Base-by-base conservation (phyloP, 495 filamentous ascomycete genomes). In the Filosporella fistucella region DNA sequence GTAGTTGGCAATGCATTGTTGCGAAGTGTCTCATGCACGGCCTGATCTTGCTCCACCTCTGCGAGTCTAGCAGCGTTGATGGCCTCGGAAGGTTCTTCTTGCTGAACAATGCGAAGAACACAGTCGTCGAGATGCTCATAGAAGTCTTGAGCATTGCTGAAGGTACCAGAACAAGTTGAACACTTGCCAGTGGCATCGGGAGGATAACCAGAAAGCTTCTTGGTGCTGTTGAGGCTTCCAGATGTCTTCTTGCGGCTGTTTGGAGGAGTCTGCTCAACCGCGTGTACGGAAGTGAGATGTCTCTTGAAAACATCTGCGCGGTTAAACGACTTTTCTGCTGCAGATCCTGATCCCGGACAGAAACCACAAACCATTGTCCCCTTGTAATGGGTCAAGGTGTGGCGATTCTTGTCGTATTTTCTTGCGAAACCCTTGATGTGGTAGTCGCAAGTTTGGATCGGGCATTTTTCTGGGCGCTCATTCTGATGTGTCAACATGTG, bases 41-140 rank as follows among this genome's bases (percentile, higher is more conserved):
- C 81, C 42, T 83, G 77, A 60, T 98, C 91, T 29, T 88, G 72
- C 35, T 87, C 86, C 11, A 96, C 84, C 56, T 90, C 89, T 42
- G 74, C 80, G 22, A 99, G 76, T 14, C 85, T 78, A 62, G 83
- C 73, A 52, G 96, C 88, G 68, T 97, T 99, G 76, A 95, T 93
- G 29, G 86, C 88, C 69, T 96, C 94, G 45, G 87, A 87, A 5
- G 94, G 94, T 61, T 97, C 93, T 62, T 94, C 88, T 67, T 96
- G 90, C 63, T 97, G 94, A 29, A 99, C 94, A 45, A 96, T 91
- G 57, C 90, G 88, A 46, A 97, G 77, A 46, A 99, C 94, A 65
- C 93, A 99, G 74, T 99, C 93, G 63, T 99, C 93, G 56, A 99
- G 68, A 78, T 99, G 93, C 74, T 99, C 93, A 65, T 97, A 97